Evolutionary conservation across 1,284 basidiomycete genomes (phyloP), one percentile per base, ranked within the genome.

Genomic region (Thecaphora thlaspeos): DNA sequence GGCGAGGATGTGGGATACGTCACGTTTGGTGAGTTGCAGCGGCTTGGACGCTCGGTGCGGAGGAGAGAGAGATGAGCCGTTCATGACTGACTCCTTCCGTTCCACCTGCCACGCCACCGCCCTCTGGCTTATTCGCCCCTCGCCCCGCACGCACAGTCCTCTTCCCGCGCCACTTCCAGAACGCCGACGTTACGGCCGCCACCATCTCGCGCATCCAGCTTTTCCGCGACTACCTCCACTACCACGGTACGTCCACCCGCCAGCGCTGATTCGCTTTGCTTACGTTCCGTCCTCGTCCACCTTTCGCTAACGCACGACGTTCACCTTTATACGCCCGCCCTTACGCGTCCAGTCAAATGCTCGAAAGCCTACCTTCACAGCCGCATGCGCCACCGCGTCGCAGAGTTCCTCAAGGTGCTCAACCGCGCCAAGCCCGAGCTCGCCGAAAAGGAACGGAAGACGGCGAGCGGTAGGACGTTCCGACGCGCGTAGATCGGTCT

Each of bases 341-440:
- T n/a, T n/a, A n/a, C n/a, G n/a, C n/a, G n/a, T n/a, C n/a, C 45
- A 61, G 95, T 99, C 85, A 98, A 94, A 78, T 97, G 94, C 80
- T 93, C 89, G 48, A 98, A 98, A 80, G 95, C 94, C 1, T 98
- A 98, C 81, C 94, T 99, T 90, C 95, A 98, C 80, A 94, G 91
- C 22, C 84, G 95, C 46, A 95, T 99, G 93, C 84, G 95, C 58
- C 84, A 88, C 77, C 86, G 95, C 23, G 95, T 96, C 14, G 86
- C 89, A 15, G 92, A 97, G 80, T 98, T 98, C 83, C 87, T 96
- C 80, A 98, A 98, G 82, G 87, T 98, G 44, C 82, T 99, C 72
- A 98, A 98, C 79, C 82, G 95, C 45, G 94, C 95, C n/a, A 98
- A 98, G 84, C 89, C 89, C 32, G 95, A 98, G 80, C 85, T 86